These are phyloP conservation scores for Rhodocollybia butyracea DNA, from an alignment of 768 basidiomycete species.

Conservation along the genomic window DNA sequence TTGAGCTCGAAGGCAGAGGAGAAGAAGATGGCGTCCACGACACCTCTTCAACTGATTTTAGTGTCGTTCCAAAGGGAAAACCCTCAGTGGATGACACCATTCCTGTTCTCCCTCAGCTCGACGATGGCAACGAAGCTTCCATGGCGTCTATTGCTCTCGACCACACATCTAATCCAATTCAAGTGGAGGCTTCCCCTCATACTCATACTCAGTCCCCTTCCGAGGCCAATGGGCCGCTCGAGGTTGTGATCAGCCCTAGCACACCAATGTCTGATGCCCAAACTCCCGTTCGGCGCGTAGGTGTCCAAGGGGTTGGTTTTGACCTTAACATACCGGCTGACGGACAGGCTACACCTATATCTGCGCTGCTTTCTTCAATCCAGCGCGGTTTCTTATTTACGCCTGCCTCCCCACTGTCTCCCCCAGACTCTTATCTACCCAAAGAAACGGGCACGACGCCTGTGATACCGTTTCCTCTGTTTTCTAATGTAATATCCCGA, in stretches of 20 bases:
- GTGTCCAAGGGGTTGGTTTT: not conserved
- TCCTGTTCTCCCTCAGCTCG: not conserved
- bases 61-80: not conserved
- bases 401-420: conserved; percentile 37
- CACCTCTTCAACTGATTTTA: not conserved
- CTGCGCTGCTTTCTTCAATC: conserved; percentile 38
- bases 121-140: not conserved
- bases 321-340: not conserved
- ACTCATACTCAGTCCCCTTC: not conserved
- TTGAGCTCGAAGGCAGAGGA: not conserved
- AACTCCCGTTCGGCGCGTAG: not conserved
- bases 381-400: conserved; percentile 46
- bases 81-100: not conserved
- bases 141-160: not conserved
- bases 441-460: not conserved
- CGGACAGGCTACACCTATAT: conserved; percentile 36
- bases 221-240: not conserved
- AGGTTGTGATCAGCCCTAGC: not conserved
- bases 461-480: conserved; percentile 2
- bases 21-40: not conserved
- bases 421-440: conserved; percentile 32
- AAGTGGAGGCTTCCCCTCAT: not conserved
- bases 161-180: not conserved
- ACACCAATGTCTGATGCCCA: not conserved
- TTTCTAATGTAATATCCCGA: not conserved